A percentile compares a stretch with the other conserved stretches of the same genome.
These are phyloP conservation scores for Talaromyces proteolyticus DNA, from an alignment of 495 filamentous ascomycete species.

Conservation along the genomic window DNA sequence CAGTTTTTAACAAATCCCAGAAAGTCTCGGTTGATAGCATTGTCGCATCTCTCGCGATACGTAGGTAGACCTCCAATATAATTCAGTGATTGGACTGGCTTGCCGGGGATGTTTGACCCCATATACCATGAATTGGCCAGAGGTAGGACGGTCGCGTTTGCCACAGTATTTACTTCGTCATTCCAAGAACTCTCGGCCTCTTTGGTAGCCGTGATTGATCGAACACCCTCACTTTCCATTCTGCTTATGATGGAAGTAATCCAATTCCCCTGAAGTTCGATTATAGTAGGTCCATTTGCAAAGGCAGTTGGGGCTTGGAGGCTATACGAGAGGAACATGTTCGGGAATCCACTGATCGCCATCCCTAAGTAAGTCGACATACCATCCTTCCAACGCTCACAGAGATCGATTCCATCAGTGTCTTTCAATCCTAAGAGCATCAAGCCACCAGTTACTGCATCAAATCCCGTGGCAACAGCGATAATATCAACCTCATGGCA, in stretches of 20 bases:
- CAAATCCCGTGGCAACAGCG: constrained; percentile 49
- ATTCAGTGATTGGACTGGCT: constrained; percentile 28
- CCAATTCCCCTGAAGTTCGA: constrained; percentile 48
- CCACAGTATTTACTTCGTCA: constrained; percentile 19
- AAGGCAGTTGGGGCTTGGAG: constrained; percentile 43
- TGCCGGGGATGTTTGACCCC: constrained; percentile 40
- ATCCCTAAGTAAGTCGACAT: too few species aligned
- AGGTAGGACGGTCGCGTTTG: constrained; percentile 23
- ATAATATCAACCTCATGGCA: constrained; percentile 42
- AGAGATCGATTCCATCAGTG: too few species aligned
- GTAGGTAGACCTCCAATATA: constrained; percentile 33
- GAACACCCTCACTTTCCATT: constrained; percentile 25
- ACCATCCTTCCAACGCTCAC: too few species aligned
- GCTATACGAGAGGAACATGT: too few species aligned
- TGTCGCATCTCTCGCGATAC: too few species aligned
- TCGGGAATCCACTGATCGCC: too few species aligned
- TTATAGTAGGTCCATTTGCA: constrained; percentile 43
- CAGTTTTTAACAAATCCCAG: too few species aligned
- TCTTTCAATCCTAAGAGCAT: constrained; percentile 37
- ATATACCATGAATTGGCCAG: constrained; percentile 35
- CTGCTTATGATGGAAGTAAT: constrained; percentile 40
- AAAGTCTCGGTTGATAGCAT: too few species aligned
- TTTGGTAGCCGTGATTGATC: constrained; percentile 30
- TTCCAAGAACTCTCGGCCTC: constrained; percentile 31
- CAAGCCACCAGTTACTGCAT: constrained; percentile 44